phyloP scores from a whole-genome alignment of 352 stramenopile genomes.

The Thraustochytrium striatum region DNA sequence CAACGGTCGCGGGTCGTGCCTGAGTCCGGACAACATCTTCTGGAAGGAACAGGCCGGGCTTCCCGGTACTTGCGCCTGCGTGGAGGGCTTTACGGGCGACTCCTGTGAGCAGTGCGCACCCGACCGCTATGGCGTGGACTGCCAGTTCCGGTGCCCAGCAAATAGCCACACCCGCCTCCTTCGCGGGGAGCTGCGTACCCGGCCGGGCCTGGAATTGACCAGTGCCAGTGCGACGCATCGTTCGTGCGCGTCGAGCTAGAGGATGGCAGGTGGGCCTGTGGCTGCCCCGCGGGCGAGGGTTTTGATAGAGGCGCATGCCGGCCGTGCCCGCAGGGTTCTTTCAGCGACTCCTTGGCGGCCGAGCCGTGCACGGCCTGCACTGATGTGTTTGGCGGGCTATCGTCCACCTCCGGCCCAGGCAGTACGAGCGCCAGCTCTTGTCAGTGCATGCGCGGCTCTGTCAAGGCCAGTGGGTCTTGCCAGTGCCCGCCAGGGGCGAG shows the following conservation, averaged over 20 bases:
- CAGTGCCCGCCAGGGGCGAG: too few relatives aligned
- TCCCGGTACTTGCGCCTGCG: constrained; percentile 33
- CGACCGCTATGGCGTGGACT: background rate
- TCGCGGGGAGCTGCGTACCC: background rate
- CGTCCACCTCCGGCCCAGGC: too few relatives aligned
- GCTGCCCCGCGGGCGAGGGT: background rate
- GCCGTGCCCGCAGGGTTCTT: background rate
- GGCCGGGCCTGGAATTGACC: background rate
- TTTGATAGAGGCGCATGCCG: background rate
- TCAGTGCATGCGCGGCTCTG: too few relatives aligned
- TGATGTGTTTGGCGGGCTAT: too few relatives aligned
- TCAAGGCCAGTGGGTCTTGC: too few relatives aligned
- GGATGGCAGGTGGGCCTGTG: background rate
- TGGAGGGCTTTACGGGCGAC: constrained; percentile 12
- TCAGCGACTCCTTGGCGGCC: background rate
- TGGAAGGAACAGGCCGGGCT: background rate
- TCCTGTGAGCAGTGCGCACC: constrained; percentile 33
- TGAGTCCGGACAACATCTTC: background rate
- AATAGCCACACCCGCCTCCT: background rate
- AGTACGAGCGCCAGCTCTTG: too few relatives aligned
- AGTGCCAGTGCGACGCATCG: background rate
- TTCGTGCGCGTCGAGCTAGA: background rate
- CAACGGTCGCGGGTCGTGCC: background rate
- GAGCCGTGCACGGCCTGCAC: too few relatives aligned
- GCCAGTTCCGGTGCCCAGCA: background rate